Percentiles rank a stretch among this genome's conserved stretches.
Conservation (phyloP, 352 stramenopile genomes). For the Phytophthora podocarpi region DNA sequence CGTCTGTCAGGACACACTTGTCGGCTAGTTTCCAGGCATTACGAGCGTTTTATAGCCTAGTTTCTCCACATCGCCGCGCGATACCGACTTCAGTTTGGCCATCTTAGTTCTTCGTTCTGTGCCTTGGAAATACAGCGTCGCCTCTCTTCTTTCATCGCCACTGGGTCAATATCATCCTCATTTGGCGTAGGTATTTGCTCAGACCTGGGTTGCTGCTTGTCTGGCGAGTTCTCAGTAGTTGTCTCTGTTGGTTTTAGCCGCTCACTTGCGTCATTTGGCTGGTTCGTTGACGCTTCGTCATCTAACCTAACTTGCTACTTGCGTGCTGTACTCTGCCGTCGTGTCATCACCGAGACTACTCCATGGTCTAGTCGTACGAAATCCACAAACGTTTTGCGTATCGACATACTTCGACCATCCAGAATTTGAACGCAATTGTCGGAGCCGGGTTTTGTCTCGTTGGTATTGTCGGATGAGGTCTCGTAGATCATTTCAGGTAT, state of each 20-base stretch:
- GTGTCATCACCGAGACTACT: background rate
- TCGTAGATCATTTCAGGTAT: conserved; percentile 11
- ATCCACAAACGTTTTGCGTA: background rate
- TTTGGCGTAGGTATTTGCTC: background rate
- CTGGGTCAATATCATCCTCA: conserved; percentile 5
- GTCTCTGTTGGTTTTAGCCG: too few relatives aligned
- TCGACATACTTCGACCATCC: background rate
- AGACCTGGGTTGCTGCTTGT: background rate
- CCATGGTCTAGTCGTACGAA: background rate
- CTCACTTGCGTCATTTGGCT: background rate
- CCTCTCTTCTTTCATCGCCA: conserved; percentile 4
- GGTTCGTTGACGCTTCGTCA: background rate
- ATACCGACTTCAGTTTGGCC: background rate
- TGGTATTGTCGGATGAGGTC: background rate
- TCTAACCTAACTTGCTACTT: background rate
- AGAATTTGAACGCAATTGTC: background rate
- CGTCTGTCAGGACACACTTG: background rate
- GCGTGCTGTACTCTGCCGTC: background rate
- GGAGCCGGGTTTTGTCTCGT: background rate
- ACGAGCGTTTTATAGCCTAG: background rate
- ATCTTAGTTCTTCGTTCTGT: conserved; percentile 9
- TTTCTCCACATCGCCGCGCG: background rate
- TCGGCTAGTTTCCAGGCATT: conserved; percentile 2
- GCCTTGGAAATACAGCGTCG: background rate
- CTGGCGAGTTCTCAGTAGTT: too few relatives aligned